These are phyloP conservation scores for Nemania diffusa DNA, from an alignment of 2,329 filamentous ascomycete genomes.

Conservation along the genomic window DNA sequence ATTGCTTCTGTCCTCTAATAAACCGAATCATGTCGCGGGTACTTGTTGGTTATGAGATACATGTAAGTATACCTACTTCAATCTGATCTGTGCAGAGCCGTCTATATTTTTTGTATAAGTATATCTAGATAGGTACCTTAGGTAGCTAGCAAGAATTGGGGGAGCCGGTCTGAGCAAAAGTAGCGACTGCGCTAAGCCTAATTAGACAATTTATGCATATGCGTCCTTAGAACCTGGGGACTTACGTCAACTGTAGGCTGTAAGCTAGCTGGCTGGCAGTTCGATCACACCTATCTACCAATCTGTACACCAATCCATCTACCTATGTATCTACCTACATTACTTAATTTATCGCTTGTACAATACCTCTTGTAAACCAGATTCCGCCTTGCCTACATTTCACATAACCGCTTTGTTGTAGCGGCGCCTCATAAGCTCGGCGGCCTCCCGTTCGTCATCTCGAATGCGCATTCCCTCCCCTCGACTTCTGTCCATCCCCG, in stretches of 20 bases:
- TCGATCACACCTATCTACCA: conserved; percentile 1
- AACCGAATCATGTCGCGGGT: too few species aligned
- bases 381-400: conserved; percentile 13
- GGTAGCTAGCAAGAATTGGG: too few species aligned
- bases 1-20: too few species aligned
- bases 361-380: conserved; percentile 19
- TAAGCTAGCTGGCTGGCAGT: conserved; percentile 2
- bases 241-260: conserved; percentile 44
- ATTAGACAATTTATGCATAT: too few species aligned
- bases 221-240: too few species aligned
- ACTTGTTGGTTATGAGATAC: too few species aligned
- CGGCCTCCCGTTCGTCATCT: conserved; percentile 10
- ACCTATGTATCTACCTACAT: neutral
- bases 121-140: too few species aligned
- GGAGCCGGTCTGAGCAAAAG: too few species aligned
- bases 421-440: conserved; percentile 29
- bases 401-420: conserved; percentile 15
- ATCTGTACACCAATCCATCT: neutral
- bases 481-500: conserved; percentile 3
- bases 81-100: too few species aligned
- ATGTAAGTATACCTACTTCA: too few species aligned
- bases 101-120: too few species aligned
- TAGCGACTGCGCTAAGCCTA: too few species aligned
- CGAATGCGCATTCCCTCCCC: conserved; percentile 10
- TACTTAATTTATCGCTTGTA: conserved; percentile 16